Conservation (phyloP, 2,329 filamentous ascomycete genomes). For the Colletotrichum sp. region DNA sequence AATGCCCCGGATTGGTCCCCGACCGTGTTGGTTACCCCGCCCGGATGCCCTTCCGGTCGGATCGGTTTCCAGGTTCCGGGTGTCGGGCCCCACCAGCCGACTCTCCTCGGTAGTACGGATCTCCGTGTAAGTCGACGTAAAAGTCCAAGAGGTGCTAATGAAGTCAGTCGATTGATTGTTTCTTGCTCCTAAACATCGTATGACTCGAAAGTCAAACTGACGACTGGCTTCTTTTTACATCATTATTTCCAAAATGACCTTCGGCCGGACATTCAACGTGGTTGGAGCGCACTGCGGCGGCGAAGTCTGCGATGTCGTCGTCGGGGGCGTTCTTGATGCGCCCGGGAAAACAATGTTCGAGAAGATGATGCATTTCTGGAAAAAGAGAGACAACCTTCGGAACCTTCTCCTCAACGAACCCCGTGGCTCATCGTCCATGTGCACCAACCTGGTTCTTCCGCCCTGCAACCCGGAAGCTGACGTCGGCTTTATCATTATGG, state of each 20-base stretch:
- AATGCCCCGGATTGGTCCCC: not conserved
- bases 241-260: not conserved
- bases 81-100: not conserved
- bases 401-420: constrained; percentile 51
- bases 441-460: constrained; percentile 43
- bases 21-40: not conserved
- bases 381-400: constrained; percentile 42
- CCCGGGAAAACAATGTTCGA: constrained; percentile 51
- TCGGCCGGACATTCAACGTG: constrained; percentile 28
- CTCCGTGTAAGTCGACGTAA: not conserved
- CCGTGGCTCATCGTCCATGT: constrained; percentile 45
- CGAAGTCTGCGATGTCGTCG: constrained; percentile 52
- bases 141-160: not conserved
- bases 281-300: constrained; percentile 44
- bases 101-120: not conserved
- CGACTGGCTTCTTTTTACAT: not conserved
- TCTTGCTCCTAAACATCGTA: no score
- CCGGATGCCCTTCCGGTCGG: not conserved
- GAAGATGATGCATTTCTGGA: constrained; percentile 47
- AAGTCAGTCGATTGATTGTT: not conserved
- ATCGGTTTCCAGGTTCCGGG: not conserved
- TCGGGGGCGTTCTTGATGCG: constrained; percentile 49
- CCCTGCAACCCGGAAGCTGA: constrained; percentile 49
- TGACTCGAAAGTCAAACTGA: not conserved
- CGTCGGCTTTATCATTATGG: constrained; percentile 51